A percentile compares a stretch with the other conserved stretches of the same genome.
Evolutionary conservation across 352 stramenopile genomes (phyloP).

Genomic region (Phytophthora pluvialis): DNA sequence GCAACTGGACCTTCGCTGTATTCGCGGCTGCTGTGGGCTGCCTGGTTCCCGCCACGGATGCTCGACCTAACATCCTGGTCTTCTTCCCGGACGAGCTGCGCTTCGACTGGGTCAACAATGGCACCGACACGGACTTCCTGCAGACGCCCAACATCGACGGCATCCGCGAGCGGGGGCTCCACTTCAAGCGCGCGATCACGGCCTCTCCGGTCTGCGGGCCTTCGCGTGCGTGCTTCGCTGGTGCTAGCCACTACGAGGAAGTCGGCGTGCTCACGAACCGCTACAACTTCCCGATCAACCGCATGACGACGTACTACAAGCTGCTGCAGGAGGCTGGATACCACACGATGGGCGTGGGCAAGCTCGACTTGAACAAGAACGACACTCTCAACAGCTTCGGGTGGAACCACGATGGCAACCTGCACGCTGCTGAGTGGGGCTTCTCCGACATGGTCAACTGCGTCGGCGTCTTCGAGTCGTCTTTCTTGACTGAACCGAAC

Average conservation of each 20-base stretch:
- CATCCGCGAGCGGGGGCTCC: slow-evolving; percentile 37
- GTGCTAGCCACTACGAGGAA: slow-evolving; percentile 39
- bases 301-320: slow-evolving; percentile 45
- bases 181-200: slow-evolving; percentile 41
- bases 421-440: slow-evolving; percentile 34
- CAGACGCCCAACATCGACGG: slow-evolving; percentile 41
- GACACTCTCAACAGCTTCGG: slow-evolving; percentile 44
- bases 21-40: neutral
- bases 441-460: slow-evolving; percentile 47
- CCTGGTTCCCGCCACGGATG: slow-evolving; percentile 1
- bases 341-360: slow-evolving; percentile 43
- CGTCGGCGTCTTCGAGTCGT: slow-evolving; percentile 40
- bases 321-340: slow-evolving; percentile 40
- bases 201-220: slow-evolving; percentile 37
- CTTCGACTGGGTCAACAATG: slow-evolving; percentile 48
- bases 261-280: slow-evolving; percentile 41
- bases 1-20: slow-evolving; percentile 1
- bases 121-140: slow-evolving; percentile 39
- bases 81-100: slow-evolving; percentile 43
- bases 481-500: slow-evolving; percentile 19
- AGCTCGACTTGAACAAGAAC: slow-evolving; percentile 45
- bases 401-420: slow-evolving; percentile 33
- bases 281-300: slow-evolving; percentile 43
- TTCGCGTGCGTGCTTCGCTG: slow-evolving; percentile 40
- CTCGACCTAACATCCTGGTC: slow-evolving; percentile 44